Base-by-base conservation (phyloP, 257 asterid genomes). In the Primulina huaijiensis region DNA sequence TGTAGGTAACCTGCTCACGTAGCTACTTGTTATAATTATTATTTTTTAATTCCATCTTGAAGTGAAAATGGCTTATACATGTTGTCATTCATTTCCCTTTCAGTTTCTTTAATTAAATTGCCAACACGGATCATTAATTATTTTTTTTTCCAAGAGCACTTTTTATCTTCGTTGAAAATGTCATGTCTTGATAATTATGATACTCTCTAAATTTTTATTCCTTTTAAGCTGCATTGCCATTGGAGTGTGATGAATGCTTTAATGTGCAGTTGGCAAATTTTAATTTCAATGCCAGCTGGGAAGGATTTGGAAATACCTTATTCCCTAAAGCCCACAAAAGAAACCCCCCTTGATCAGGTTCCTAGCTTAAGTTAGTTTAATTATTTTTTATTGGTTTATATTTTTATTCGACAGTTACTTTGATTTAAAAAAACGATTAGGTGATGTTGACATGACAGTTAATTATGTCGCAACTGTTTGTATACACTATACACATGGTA, bases 281-380 rank as follows among this genome's bases (percentile, higher is more conserved):
- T 84, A 75, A 76, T 94, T 75, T 86, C 96, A 67, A 89, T 89
- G 96, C 99, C 99, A 62, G 85, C 85, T 78, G 95, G 95, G 34
- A 86, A 82, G 75, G 81, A 81, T 57, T 74, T 94, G 89, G 89
- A 80, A 73, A 70, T 84, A 29, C 95, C 99, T 67, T 76, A 90
- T 82, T 81, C 99, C 63, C 75, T 94, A 72, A 86, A 89, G 82
- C 75, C 75, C 31, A 74, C 85, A 5, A 96, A 90, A 73, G 90
- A 82, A 79, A 75, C 78, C 8, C 80, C 92, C 73, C 95, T 87
- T 23, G 97, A 90, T 73, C 90, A 84, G 91, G 99, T 93, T 73
- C 58, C 74, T 58, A 25, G 72, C 31, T 68, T 50, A 40, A 59
- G 27, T 61, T 73, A 27, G 7, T 3, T 60, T 68, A 50, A 14